Percentiles rank a stretch among this genome's conserved stretches.
Conservation (phyloP, 1,284 basidiomycete species). For the Rhodotorula sp. region DNA sequence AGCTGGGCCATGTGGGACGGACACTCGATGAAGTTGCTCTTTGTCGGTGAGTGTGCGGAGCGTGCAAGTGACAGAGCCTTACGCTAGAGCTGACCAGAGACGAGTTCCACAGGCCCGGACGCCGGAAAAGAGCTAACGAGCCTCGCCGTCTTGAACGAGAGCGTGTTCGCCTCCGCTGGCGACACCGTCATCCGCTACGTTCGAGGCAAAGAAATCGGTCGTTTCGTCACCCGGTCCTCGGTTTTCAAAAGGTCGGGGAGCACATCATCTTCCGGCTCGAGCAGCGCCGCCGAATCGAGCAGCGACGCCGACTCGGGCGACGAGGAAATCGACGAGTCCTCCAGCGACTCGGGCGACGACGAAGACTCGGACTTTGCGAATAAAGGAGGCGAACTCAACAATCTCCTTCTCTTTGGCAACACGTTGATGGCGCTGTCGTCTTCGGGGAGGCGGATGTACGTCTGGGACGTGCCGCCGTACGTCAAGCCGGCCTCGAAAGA, state of each 20-base stretch:
- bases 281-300: not conserved
- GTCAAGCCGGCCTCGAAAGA: conserved; percentile 32
- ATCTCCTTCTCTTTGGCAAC: conserved; percentile 66
- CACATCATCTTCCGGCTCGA: not conserved
- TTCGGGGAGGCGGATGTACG: conserved; percentile 72
- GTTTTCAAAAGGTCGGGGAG: not conserved
- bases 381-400: conserved; percentile 46
- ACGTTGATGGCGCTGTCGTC: conserved; percentile 70
- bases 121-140: conserved; percentile 68
- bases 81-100: not conserved
- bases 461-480: conserved; percentile 62
- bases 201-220: conserved; percentile 74
- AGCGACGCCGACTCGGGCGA: not conserved
- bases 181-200: conserved; percentile 66
- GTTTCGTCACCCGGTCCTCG: conserved; percentile 14
- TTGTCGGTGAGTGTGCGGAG: conserved; percentile 68
- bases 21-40: conserved; percentile 84
- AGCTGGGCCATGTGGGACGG: conserved; percentile 98
- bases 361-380: not conserved
- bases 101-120: conserved; percentile 65
- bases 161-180: conserved; percentile 77
- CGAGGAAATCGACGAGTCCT: conserved; percentile 50
- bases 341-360: conserved; percentile 50
- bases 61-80: accelerated
- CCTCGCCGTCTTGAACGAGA: conserved; percentile 78